A percentile compares a stretch with the other conserved stretches of the same genome.
Evolutionary conservation across 805 yeast species (phyloP).

Genomic region (Torulaspora microellipsoides): DNA sequence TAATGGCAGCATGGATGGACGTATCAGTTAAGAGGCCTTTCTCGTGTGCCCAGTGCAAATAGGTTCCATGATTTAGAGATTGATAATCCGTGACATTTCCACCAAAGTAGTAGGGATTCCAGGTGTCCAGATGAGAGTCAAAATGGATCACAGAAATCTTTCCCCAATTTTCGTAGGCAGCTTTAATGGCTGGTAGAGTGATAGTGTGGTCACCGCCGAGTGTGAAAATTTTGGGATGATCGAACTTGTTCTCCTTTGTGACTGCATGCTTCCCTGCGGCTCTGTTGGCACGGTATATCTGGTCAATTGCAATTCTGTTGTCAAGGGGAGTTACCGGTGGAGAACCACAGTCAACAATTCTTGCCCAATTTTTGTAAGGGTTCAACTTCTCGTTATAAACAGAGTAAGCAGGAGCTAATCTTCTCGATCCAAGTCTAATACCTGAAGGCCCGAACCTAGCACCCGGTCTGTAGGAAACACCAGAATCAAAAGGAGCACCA

Average conservation of each 20-base stretch:
- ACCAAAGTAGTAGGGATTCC: conserved; percentile 60
- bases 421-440: conserved; percentile 43
- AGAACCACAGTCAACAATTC: conserved; percentile 57
- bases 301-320: conserved; percentile 56
- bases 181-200: conserved; percentile 45
- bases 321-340: conserved; percentile 61
- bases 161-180: conserved; percentile 45
- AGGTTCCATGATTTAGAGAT: conserved; percentile 62
- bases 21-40: conserved; percentile 50
- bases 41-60: conserved; percentile 65
- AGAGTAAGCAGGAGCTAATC: conserved; percentile 40
- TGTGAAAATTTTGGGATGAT: conserved; percentile 40
- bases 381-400: conserved; percentile 53
- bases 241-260: conserved; percentile 27
- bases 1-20: conserved; percentile 56
- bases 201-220: conserved; percentile 56
- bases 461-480: conserved; percentile 48
- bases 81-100: conserved; percentile 59
- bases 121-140: conserved; percentile 67
- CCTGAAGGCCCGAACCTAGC: conserved; percentile 51
- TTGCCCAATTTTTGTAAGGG: conserved; percentile 50
- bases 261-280: conserved; percentile 40
- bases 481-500: conserved; percentile 56
- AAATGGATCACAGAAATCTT: conserved; percentile 48
- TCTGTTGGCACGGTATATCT: conserved; percentile 48